phyloP scores from a whole-genome alignment of 2,329 filamentous ascomycete species.

The Chaetoscypha palmicola region DNA sequence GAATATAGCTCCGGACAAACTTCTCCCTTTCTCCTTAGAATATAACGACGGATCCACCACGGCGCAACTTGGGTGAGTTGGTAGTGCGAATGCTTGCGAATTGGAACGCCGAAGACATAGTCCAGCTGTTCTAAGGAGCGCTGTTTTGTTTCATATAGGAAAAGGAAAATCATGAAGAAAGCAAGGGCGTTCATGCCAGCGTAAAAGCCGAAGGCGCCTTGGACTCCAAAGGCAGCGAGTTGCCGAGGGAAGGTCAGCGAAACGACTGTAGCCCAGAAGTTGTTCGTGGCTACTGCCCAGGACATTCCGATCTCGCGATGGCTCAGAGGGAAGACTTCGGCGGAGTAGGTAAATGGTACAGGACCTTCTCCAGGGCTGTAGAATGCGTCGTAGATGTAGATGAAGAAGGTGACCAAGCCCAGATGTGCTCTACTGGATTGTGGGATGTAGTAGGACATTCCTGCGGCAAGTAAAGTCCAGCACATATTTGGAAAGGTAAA shows the following conservation, averaged over 20 bases:
- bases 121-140: constrained; percentile 24
- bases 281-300: constrained; percentile 52
- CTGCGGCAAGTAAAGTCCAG: constrained; percentile 54
- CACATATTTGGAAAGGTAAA: constrained; percentile 62
- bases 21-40: constrained; percentile 4
- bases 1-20: constrained; percentile 11
- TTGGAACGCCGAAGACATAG: constrained; percentile 7
- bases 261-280: constrained; percentile 53
- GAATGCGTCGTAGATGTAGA: constrained; percentile 59
- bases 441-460: constrained; percentile 21
- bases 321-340: constrained; percentile 55
- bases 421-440: neutral
- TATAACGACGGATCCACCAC: constrained; percentile 50
- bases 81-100: constrained; percentile 10
- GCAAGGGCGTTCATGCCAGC: constrained; percentile 47
- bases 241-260: constrained; percentile 43
- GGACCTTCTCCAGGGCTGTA: constrained; percentile 58
- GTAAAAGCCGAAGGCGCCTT: constrained; percentile 46
- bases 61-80: constrained; percentile 45
- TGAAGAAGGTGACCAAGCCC: constrained; percentile 48
- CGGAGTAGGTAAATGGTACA: too few species aligned
- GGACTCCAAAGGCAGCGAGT: constrained; percentile 36
- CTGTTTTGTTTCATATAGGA: constrained; percentile 50
- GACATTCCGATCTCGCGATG: constrained; percentile 58
- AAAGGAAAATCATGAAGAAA: constrained; percentile 47